phyloP scores from a whole-genome alignment of 306 rosid genomes.

The Cucumis sativus region DNA sequence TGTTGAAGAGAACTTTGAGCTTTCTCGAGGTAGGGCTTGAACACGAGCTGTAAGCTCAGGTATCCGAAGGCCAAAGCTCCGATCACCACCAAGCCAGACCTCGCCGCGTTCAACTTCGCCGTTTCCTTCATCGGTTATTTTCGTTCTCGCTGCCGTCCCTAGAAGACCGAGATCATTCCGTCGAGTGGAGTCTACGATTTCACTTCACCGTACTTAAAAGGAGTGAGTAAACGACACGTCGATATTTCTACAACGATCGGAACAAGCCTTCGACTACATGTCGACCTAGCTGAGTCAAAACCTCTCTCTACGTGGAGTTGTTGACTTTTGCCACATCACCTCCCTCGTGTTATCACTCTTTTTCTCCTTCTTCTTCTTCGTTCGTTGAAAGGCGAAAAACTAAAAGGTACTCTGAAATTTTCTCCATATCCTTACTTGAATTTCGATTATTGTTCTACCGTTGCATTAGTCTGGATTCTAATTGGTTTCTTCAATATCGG shows the following conservation, averaged over 20 bases:
- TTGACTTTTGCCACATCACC: neutral
- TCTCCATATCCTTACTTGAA: neutral
- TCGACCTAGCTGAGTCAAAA: neutral
- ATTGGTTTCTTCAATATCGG: neutral
- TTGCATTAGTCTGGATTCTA: neutral
- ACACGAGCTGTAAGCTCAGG: conserved; percentile 52
- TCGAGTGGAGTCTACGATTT: neutral
- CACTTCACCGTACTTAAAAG: neutral
- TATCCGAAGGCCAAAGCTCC: conserved; percentile 85
- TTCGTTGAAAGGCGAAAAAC: neutral
- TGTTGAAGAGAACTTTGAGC: conserved; percentile 35
- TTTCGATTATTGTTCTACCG: neutral
- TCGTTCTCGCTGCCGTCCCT: neutral
- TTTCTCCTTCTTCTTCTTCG: neutral
- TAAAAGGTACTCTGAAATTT: neutral
- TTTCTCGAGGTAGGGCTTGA: conserved; percentile 65
- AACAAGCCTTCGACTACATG: neutral
- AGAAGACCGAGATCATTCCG: no score
- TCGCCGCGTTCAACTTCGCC: conserved; percentile 48
- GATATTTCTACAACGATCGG: neutral
- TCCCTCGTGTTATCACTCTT: neutral
- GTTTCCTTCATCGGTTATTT: conserved; percentile 17
- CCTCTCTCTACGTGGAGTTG: neutral
- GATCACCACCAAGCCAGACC: conserved; percentile 76
- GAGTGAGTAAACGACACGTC: neutral